Evolutionary conservation across 768 basidiomycete species (phyloP).

Genomic region (Lentinula sp.): DNA sequence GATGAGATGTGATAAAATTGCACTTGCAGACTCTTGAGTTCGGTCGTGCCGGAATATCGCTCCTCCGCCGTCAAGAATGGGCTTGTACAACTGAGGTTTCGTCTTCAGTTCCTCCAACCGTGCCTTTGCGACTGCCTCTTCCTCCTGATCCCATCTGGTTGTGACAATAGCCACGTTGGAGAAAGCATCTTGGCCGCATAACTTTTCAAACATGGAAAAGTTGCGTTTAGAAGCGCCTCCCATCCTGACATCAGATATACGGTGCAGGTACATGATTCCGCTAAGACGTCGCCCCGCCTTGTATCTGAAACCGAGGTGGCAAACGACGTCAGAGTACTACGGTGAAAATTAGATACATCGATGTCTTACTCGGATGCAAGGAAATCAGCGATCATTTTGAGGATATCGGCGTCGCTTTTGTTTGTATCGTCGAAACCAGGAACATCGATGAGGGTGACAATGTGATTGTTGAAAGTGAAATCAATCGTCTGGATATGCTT

Average conservation of each 20-base stretch:
- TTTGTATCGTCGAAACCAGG: slow-evolving; percentile 39
- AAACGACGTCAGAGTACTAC: not conserved
- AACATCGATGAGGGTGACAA: slow-evolving; percentile 33
- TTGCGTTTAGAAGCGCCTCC: slow-evolving; percentile 40
- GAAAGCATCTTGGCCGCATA: slow-evolving; percentile 43
- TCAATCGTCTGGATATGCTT: slow-evolving; percentile 21
- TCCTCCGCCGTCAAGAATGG: slow-evolving; percentile 33
- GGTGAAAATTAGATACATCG: too few species aligned
- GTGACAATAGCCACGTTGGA: slow-evolving; percentile 47
- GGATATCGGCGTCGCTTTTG: slow-evolving; percentile 26
- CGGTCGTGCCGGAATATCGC: slow-evolving; percentile 26
- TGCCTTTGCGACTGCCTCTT: slow-evolving; percentile 22
- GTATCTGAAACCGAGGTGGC: not conserved
- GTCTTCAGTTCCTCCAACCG: slow-evolving; percentile 28
- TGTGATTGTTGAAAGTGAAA: slow-evolving; percentile 23
- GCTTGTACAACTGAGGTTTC: slow-evolving; percentile 26
- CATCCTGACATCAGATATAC: slow-evolving; percentile 46
- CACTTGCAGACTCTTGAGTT: slow-evolving; percentile 19
- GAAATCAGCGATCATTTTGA: slow-evolving; percentile 24
- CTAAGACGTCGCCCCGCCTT: slow-evolving; percentile 6
- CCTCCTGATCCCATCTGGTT: slow-evolving; percentile 32
- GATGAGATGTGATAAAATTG: slow-evolving; percentile 25
- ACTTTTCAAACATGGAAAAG: slow-evolving; percentile 38
- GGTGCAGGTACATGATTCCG: slow-evolving; percentile 46
- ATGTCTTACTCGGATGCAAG: slow-evolving; percentile 12